Percentiles rank a stretch among this genome's conserved stretches.
phyloP scores from a whole-genome alignment of 139 green algal genomes.

The Micractinium sp. region DNA sequence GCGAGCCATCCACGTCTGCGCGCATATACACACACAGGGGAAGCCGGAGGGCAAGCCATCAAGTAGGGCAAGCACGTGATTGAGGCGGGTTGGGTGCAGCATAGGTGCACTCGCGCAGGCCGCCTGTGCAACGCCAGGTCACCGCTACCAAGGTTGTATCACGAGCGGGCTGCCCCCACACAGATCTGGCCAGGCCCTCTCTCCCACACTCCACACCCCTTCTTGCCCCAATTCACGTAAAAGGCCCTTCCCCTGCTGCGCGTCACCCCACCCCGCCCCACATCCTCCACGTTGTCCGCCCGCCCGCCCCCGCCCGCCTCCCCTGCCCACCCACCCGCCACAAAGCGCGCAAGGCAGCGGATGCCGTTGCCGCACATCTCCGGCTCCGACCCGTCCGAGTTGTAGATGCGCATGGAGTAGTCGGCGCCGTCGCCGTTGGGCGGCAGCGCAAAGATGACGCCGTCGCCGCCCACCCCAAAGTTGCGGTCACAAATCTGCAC shows the following conservation, averaged over 20 bases:
- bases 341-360: constrained; percentile 93
- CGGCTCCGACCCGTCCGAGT: constrained; percentile 96
- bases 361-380: constrained; percentile 99
- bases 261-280: not conserved
- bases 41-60: not conserved
- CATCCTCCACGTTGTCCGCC: not conserved
- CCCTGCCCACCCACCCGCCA: constrained; percentile 68
- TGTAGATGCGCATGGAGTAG: constrained; percentile 98
- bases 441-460: constrained; percentile 84
- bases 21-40: not conserved
- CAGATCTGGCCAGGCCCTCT: too few species aligned
- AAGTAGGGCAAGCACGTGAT: too few species aligned
- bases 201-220: too few species aligned
- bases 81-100: too few species aligned
- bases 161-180: too few species aligned
- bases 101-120: too few species aligned
- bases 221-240: too few species aligned
- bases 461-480: constrained; percentile 96
- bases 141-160: too few species aligned
- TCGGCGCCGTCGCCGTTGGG: constrained; percentile 74
- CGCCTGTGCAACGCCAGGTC: too few species aligned
- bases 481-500: constrained; percentile 92
- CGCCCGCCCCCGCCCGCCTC: constrained; percentile 41
- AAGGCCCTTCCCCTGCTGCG: too few species aligned
- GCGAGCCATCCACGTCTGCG: constrained; percentile 42